Evolutionary conservation across 1,139 yeast genomes (phyloP), one percentile per base, ranked within the genome.

Genomic region (Citeromyces hawaiiensis): DNA sequence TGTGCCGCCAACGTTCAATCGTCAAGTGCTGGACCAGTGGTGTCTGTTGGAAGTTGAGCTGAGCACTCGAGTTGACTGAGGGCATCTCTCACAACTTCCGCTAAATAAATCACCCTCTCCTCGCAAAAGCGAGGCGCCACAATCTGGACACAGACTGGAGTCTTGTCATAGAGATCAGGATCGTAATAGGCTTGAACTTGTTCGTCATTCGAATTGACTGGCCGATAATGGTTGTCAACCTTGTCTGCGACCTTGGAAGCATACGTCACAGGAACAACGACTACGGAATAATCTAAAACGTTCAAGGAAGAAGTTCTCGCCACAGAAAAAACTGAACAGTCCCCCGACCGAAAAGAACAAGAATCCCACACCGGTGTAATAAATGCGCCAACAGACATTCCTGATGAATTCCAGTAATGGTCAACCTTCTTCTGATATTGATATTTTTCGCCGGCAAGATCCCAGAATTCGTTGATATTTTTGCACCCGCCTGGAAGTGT

Each of bases 191-290:
- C 44, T 47, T 55, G 53, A 27, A 53, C 48, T 7, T 33, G 40
- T 38, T 48, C 45, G 44, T 64, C 69, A 19, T 42, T 42, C 2
- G 45, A 51, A 40, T 46, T 51, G 2, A 45, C 40, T 13, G 61
- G 61, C 9, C 43, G 48, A n/a, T 49, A 45, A 36, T 56, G 47
- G 39, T 55, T 60, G 42, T 44, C 51, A 18, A 49, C 39, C 13
- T 44, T 43, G 45, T 66, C 80, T 4, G 63, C 44, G 4, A 51
- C 52, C 42, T 59, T 58, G 44, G 66, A 63, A 11, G 71, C 75
- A 32, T 57, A 55, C 4, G 72, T 63, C n/a, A 72, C 68, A 0
- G 81, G 82, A 43, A 74, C 55, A 1, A 67, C 60, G 14, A 74
- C 63, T 1, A 64, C 70, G 0, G 77, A 60, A 45, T 64, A 72